Base-by-base conservation (phyloP, 2,329 filamentous ascomycete genomes). In the Eutypella sp. region DNA sequence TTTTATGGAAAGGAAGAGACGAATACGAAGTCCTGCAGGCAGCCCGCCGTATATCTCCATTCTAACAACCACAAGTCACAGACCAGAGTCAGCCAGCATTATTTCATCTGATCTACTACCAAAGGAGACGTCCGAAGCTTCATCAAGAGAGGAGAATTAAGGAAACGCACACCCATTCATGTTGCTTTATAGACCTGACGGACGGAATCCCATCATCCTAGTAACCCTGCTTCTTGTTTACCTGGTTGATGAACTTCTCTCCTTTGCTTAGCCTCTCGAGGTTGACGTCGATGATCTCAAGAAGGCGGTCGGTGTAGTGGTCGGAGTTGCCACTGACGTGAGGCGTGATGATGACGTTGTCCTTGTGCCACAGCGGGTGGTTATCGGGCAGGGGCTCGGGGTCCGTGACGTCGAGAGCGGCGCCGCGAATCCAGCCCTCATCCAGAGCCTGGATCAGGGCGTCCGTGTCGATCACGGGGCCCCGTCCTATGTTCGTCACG, bases 331-430 rank as follows among this genome's bases (percentile, higher is more conserved):
- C 60, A 29, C 62, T 65, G 25, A 64, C 50, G 36, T 65, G 62
- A 11, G 62, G 61, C 15, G 63, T 65, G 41, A 87, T 74, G 48
- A 82, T 73, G 16, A 81, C 70, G 61, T 86, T 84, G 20, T 75
- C 71, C 47, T 76, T 67, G 38, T 72, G 72, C 84, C 84, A 88
- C 38, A 88, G 63, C 50, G 79, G 75, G 58, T 82, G 75, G 19
- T 79, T 76, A 15, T 63, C 56, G 0, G 82, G 83, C 51, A 88
- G 59, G 0, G 84, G 84, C 57, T 88, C 84, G 0, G 84, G 84
- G 52, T 87, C 82, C 2, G 83, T 82, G 2, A 87, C 84, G 61
- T 87, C 84, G 40, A 87, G 65, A 2, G 82, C 82, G 0, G 84
- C 84, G 20, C 84, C 84, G 16, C 67, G 49, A 46, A 62, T 59